phyloP scores from a whole-genome alignment of 2,329 filamentous ascomycete species.

The Stemphylium lycopersici region DNA sequence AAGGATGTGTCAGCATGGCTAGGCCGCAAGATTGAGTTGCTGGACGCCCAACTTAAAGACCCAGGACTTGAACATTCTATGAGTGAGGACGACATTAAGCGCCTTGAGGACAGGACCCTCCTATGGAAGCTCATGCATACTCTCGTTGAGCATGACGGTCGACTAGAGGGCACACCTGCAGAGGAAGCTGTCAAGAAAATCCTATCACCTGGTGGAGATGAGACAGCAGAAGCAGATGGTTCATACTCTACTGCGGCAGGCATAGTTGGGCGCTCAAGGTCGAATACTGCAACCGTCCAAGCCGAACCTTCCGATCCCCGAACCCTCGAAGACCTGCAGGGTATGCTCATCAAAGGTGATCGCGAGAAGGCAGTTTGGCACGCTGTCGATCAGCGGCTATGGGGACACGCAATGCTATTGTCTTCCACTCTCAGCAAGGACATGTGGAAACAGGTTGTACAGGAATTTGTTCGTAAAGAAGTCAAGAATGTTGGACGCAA shows the following conservation, averaged over 20 bases:
- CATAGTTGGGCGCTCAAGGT: conserved; percentile 41
- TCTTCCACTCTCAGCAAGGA: conserved; percentile 75
- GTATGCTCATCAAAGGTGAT: conserved; percentile 76
- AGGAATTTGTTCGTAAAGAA: conserved; percentile 95
- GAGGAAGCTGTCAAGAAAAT: conserved; percentile 77
- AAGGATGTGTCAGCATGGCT: conserved; percentile 90
- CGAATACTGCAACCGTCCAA: conserved; percentile 40
- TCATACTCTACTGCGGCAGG: conserved; percentile 46
- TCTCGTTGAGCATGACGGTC: conserved; percentile 85
- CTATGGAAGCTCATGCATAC: conserved; percentile 86
- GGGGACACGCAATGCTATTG: conserved; percentile 95
- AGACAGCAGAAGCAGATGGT: conserved; percentile 27
- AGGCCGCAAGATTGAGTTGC: conserved; percentile 71
- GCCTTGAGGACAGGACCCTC: conserved; percentile 77
- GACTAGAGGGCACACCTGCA: conserved; percentile 73
- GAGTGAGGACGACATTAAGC: conserved; percentile 67
- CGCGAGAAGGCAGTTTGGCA: conserved; percentile 92
- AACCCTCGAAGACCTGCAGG: conserved; percentile 74
- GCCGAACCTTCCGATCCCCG: conserved; percentile 73
- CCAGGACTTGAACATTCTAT: conserved; percentile 58
- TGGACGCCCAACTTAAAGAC: conserved; percentile 63
- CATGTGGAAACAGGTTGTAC: conserved; percentile 89
- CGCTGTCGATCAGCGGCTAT: conserved; percentile 89
- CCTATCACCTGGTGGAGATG: conserved; percentile 64
- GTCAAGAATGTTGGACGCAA: conserved; percentile 81